Evolutionary conservation across 2,329 filamentous ascomycete genomes (phyloP), one percentile per base, ranked within the genome.

Genomic region (Ophiostoma novo-ulmi): DNA sequence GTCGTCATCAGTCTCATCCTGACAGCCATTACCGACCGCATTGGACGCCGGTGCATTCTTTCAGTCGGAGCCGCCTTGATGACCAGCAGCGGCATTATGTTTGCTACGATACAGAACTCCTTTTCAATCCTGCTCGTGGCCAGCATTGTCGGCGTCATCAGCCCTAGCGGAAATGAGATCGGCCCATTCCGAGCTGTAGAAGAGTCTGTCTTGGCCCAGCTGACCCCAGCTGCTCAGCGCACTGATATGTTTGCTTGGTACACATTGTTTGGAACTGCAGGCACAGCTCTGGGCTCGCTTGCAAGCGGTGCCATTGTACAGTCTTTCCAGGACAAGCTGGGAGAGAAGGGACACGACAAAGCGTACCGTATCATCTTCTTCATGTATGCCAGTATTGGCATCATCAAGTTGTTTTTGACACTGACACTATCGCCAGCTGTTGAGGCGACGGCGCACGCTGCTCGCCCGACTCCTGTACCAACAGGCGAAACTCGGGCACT

Each of bases 191-290:
- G 85, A 55, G 87, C 87, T 55, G 82, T 89, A 38, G 87, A 89
- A 75, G 87, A 89, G 77, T 87, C 84, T 20, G 83, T 85, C 5
- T 78, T 89, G 1, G 86, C 87, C 3, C 86, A 88, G 61, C 79
- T 89, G 3, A 87, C 84, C 0, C 76, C 78, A 0, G 74, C 80
- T 5, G 77, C 78, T 1, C 78, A 80, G 3, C 78, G 86, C 64
- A 81, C 82, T 71, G 86, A 89, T 75, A 80, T 89, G 38, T 89
- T 86, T 72, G 87, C 87, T 3, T 89, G 87, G 87, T 89, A 89
- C 74, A 84, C 81, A 6, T 80, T 89, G 7, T 77, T 82, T 0
- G 89, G 89, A 2, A 84, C 82, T 0, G 84, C 86, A 0, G 89
- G 89, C 0, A 82, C 85, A 0, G 88, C 89, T 0, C 80, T 85